phyloP scores from a whole-genome alignment of 2,329 filamentous ascomycete species.

The Phyllosticta citrichinensis region DNA sequence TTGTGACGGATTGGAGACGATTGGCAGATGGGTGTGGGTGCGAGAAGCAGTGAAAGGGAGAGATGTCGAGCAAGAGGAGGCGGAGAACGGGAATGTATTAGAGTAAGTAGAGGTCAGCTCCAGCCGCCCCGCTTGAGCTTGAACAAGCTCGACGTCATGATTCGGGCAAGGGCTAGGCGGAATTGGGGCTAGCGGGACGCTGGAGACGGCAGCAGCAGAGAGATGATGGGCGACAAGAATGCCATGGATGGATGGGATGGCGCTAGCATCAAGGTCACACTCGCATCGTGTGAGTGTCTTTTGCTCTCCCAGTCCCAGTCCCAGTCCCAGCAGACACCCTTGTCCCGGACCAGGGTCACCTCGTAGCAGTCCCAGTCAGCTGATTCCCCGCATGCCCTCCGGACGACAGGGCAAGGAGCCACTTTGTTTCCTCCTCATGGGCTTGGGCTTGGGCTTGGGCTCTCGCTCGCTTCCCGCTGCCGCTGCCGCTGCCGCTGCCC shows the following conservation, averaged over 20 bases:
- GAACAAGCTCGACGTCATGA: slow-evolving; percentile 3
- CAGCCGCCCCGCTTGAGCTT: slow-evolving; percentile 1
- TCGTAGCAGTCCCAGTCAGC: background rate
- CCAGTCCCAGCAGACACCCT: background rate
- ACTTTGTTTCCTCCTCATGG: background rate
- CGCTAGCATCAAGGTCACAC: background rate
- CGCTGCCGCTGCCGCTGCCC: background rate
- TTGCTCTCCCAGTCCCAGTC: background rate
- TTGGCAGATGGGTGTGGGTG: background rate
- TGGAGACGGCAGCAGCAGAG: background rate
- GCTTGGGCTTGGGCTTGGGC: background rate
- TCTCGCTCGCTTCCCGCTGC: background rate
- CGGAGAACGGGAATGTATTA: background rate
- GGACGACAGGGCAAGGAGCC: background rate
- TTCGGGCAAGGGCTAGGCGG: background rate
- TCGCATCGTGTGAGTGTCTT: background rate
- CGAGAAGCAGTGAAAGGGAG: background rate
- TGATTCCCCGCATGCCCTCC: background rate
- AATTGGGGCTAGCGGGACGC: background rate
- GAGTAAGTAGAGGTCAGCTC: background rate
- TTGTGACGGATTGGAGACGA: background rate
- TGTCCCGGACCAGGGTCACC: too few relatives aligned
- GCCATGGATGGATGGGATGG: background rate
- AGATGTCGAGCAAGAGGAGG: slow-evolving; percentile 1
- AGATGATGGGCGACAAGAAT: background rate